Evolutionary conservation across 805 yeast genomes (phyloP).

Genomic region (Candida montana): DNA sequence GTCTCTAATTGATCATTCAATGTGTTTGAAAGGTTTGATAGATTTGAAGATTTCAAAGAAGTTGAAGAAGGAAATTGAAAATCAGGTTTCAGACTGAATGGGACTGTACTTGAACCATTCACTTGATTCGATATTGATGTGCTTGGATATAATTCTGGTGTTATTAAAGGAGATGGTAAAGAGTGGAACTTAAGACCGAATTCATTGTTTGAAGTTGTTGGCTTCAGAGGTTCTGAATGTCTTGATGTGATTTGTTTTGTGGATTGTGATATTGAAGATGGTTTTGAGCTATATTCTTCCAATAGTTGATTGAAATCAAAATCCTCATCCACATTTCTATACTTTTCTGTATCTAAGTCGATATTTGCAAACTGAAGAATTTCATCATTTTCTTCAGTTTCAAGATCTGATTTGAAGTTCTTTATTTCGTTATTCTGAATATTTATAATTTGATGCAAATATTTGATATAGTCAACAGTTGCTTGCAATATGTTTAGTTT

Average conservation of each 20-base stretch:
- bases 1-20: too few relatives aligned
- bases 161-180: conserved; percentile 24
- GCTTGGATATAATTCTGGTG: conserved; percentile 21
- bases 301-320: conserved; percentile 38
- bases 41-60: not conserved
- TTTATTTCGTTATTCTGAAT: conserved; percentile 43
- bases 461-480: conserved; percentile 75
- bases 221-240: conserved; percentile 6
- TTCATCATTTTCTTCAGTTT: conserved; percentile 22
- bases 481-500: conserved; percentile 75
- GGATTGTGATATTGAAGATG: not conserved
- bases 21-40: not conserved
- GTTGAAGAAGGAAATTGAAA: conserved; percentile 17
- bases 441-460: conserved; percentile 55
- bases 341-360: conserved; percentile 53
- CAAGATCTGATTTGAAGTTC: conserved; percentile 14
- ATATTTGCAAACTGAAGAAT: conserved; percentile 45
- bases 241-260: not conserved
- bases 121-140: conserved; percentile 3
- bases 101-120: not conserved
- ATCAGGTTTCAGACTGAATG: conserved; percentile 11
- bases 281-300: conserved; percentile 11
- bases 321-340: conserved; percentile 54
- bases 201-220: not conserved
- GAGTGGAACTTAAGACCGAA: conserved; percentile 11